Evolutionary conservation across 2,329 filamentous ascomycete species (phyloP).

Genomic region (Fusarium equiseti): DNA sequence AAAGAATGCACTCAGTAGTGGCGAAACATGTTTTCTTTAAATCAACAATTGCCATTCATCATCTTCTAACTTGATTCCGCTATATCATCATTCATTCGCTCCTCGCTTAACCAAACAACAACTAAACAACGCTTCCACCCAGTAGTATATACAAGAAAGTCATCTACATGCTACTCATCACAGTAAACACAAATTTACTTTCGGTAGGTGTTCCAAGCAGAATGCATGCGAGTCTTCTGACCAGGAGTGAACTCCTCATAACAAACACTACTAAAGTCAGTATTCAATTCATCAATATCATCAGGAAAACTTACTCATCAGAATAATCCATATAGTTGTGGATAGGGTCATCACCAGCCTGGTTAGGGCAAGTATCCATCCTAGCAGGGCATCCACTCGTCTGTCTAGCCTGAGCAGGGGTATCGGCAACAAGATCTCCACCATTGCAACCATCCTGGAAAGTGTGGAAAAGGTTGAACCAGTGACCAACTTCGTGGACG

Average conservation of each 20-base stretch:
- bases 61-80: no score
- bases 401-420: slow-evolving; percentile 52
- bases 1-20: no score
- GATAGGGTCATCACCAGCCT: slow-evolving; percentile 51
- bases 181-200: not conserved
- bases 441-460: slow-evolving; percentile 54
- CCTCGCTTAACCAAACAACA: not conserved
- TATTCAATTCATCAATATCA: fast-evolving
- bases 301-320: slow-evolving; percentile 52
- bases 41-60: no score
- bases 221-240: slow-evolving; percentile 39
- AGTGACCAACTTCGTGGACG: slow-evolving; percentile 56
- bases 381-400: slow-evolving; percentile 53
- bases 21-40: no score
- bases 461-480: slow-evolving; percentile 58
- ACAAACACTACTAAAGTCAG: slow-evolving; percentile 25
- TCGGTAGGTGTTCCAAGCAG: slow-evolving; percentile 39
- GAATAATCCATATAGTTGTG: slow-evolving; percentile 57
- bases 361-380: slow-evolving; percentile 52
- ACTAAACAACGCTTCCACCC: not conserved
- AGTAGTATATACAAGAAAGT: not conserved
- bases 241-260: slow-evolving; percentile 45
- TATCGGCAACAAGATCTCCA: slow-evolving; percentile 58
- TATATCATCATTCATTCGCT: fast-evolving
- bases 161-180: fast-evolving